Evolutionary conservation across 495 filamentous ascomycete genomes (phyloP), one percentile per base, ranked within the genome.

Genomic region (Penicillium waksmanii): DNA sequence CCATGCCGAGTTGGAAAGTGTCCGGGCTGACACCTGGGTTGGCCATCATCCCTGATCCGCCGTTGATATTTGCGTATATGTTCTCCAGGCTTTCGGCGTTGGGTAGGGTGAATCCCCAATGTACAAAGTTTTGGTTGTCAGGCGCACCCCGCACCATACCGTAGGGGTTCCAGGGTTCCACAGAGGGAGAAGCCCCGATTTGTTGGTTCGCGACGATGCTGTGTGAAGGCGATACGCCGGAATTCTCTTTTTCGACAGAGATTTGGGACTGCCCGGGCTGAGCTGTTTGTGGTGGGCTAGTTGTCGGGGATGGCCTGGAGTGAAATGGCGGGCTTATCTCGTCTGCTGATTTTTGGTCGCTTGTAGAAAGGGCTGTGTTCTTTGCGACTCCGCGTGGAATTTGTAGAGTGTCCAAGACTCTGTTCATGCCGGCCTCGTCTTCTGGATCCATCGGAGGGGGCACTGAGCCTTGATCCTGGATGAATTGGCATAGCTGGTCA

Each of bases 401-500:
- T 49, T 77, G 75, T 9, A 80, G 67, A 10, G 76, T 79, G 49
- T 80, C 77, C 25, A 80, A 60, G 1, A 80, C 76, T 48, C 76
- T 62, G 25, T 73, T 79, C 65, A 80, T 76, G 2, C 70, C 76
- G n/a, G 65, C 57, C 42, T 81, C 77, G 58, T 79, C 78, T 33
- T 80, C 78, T 11, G 69, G 68, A 7, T 76, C 68, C 76, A 80
- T 81, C 2, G 68, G 52, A 2, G 78, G 78, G 0, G 74, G 73
- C 42, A 75, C 62, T 3, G 80, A 61, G 0, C 78, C 78, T 58
- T 77, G 61, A 13, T 79, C 76, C 43, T 77, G 61, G 8, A 81
- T 81, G 43, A 79, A 80, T 49, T 78, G 76, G 58, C 66, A 69
- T 34, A 81, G 63, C 54, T 81, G 78, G 51, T 80, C 76, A 53